A percentile compares a stretch with the other conserved stretches of the same genome.
Evolutionary conservation across 139 green algal genomes (phyloP).

Genomic region (Astrephomene gubernaculifera): DNA sequence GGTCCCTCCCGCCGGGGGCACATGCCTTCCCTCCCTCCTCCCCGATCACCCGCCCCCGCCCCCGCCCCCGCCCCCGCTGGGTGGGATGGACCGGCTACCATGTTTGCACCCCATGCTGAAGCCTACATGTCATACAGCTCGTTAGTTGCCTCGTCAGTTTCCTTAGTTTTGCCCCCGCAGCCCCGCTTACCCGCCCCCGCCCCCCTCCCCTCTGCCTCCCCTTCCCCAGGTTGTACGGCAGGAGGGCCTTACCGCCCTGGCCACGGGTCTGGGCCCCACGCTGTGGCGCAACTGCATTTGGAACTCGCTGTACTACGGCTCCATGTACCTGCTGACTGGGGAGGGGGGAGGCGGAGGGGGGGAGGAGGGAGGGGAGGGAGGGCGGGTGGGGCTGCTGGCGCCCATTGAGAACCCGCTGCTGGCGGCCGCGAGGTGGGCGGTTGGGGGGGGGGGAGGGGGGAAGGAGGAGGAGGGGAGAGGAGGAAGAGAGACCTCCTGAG

Average conservation of each 20-base stretch:
- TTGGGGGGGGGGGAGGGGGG: background rate
- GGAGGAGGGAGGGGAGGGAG: background rate
- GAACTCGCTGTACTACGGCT: constrained; percentile 65
- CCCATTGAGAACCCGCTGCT: constrained; percentile 34
- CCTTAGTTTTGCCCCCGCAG: too few species aligned
- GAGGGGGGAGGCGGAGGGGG: background rate
- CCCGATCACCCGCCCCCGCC: too few species aligned
- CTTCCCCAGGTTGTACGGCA: constrained; percentile 49
- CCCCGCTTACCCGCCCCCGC: too few species aligned
- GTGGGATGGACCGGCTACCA: too few species aligned
- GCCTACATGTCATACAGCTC: too few species aligned
- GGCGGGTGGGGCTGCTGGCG: background rate
- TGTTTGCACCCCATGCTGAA: too few species aligned
- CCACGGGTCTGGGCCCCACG: constrained; percentile 62
- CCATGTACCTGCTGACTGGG: constrained; percentile 44
- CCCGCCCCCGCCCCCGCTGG: too few species aligned
- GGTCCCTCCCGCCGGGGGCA: too few species aligned
- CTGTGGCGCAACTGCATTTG: constrained; percentile 69
- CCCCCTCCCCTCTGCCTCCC: background rate
- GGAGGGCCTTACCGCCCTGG: constrained; percentile 56
- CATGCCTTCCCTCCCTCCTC: too few species aligned
- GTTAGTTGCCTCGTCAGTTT: too few species aligned
- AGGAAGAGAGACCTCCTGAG: too few species aligned
- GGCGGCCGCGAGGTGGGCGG: constrained; percentile 5
- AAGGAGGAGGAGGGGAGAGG: background rate